These are phyloP conservation scores for Oryza glaberrima DNA, from an alignment of 176 grass and related monocot species.

Conservation along the genomic window DNA sequence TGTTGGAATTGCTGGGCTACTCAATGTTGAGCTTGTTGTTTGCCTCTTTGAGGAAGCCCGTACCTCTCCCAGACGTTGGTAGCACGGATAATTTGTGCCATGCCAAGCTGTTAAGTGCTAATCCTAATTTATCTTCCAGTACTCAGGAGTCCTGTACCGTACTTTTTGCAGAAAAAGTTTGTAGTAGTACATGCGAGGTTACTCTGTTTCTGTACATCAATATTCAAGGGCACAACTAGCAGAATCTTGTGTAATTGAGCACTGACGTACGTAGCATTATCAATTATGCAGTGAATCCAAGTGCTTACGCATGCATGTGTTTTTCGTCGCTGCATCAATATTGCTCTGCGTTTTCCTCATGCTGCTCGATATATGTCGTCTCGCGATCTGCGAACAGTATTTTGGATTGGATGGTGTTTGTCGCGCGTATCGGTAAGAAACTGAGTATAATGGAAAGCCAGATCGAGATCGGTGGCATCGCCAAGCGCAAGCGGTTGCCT, in stretches of 20 bases:
- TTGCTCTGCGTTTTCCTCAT: not conserved
- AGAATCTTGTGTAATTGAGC: not conserved
- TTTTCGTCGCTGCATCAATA: not conserved
- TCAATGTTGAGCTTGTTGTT: not conserved
- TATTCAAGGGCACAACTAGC: not conserved
- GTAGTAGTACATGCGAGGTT: slow-evolving; percentile 5
- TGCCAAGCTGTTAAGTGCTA: slow-evolving; percentile 20
- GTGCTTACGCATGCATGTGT: not conserved
- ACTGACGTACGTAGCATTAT: not conserved
- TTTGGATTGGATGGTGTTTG: not conserved
- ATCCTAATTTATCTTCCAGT: slow-evolving; percentile 18
- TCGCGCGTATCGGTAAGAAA: not conserved
- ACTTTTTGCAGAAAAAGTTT: not conserved
- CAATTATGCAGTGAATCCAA: slow-evolving; percentile 6
- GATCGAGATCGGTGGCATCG: too few relatives aligned
- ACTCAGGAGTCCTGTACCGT: slow-evolving; percentile 16
- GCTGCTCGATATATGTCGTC: not conserved
- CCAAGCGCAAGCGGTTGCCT: too few relatives aligned
- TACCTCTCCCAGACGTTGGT: slow-evolving; percentile 32
- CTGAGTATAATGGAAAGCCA: not conserved
- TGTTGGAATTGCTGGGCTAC: slow-evolving; percentile 30
- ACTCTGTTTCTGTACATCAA: slow-evolving; percentile 37
- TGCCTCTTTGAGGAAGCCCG: not conserved
- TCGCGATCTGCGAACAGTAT: not conserved
- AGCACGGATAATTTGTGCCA: slow-evolving; percentile 33